Evolutionary conservation across 805 yeast genomes (phyloP).

Genomic region (Zygoascus ofunaensis): DNA sequence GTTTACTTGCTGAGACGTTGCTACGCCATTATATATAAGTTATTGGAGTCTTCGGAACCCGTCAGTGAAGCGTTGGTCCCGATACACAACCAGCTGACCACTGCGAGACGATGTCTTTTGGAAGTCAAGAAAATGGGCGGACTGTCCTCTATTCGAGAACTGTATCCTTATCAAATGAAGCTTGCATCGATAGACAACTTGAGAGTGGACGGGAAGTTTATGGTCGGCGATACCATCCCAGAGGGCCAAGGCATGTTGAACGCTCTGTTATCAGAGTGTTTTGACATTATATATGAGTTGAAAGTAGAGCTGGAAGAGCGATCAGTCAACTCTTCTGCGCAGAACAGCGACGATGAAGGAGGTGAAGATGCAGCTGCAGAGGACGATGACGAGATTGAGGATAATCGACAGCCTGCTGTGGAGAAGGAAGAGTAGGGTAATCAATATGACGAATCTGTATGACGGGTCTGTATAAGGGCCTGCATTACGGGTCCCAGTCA

Average conservation of each 20-base stretch:
- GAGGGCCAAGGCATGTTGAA: slow-evolving; percentile 97
- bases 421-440: slow-evolving; percentile 6
- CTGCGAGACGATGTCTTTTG: slow-evolving; percentile 80
- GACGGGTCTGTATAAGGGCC: no score
- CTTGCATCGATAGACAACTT: slow-evolving; percentile 80
- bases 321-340: slow-evolving; percentile 26
- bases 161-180: slow-evolving; percentile 94
- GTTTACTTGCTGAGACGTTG: slow-evolving; percentile 81
- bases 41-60: slow-evolving; percentile 88
- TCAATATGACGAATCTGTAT: background rate
- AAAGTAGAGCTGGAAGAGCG: slow-evolving; percentile 73
- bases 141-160: slow-evolving; percentile 72
- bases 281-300: slow-evolving; percentile 85
- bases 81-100: slow-evolving; percentile 83
- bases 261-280: slow-evolving; percentile 86
- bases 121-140: slow-evolving; percentile 94
- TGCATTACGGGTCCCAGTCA: no score
- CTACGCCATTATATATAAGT: slow-evolving; percentile 80
- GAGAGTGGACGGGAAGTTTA: slow-evolving; percentile 85
- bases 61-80: slow-evolving; percentile 91
- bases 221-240: slow-evolving; percentile 81
- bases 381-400: slow-evolving; percentile 1
- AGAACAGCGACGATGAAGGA: slow-evolving; percentile 3
- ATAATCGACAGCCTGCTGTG: background rate
- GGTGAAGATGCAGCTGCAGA: background rate